Base-by-base conservation (phyloP, 306 rosid genomes). In the Lathyrus oleraceus region DNA sequence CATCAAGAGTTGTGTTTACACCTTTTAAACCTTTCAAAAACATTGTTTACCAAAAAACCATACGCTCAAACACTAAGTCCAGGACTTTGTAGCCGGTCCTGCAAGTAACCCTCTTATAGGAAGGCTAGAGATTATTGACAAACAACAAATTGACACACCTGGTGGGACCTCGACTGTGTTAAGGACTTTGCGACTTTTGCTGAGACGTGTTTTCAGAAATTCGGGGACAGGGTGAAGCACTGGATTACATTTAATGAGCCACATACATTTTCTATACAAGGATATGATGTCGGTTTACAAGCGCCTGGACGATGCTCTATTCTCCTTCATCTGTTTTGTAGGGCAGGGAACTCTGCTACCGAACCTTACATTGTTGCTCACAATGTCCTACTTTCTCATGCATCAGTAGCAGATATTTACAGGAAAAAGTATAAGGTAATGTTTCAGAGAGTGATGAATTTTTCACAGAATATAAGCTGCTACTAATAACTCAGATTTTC, bases 211-310 rank as follows among this genome's bases (percentile, higher is more conserved):
- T 91, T 95, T 72, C 73, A 85, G 82, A 82, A 83, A 66, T 95
- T 95, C 4, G 99, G 99, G 57, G 97, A 95, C 79, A 85, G 99
- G 68, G 99, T 95, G 72, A 95, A 95, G 84, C 76, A 86, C 27
- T 95, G 99, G 99, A 87, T 91, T 48, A 95, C 99, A 19, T 95
- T 95, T 82, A 89, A 95, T 30, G 99, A 95, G 83, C 95, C 99
- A 0, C 95, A 94, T 47, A 87, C 96, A 20, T 86, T 95, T 70
- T 23, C 95, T 20, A 48, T 83, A 2, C 99, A 88, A 79, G 99
- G 99, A 11, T 94, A 87, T 67, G 99, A 87, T 77, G 82, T 85
- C 1, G 97, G 99, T 20, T 85, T 94, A 21, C 83, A 91, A 27
- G 99, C 97, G 0, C 99, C 99, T 0, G 96, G 97, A 13, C 86